A percentile compares a stretch with the other conserved stretches of the same genome.
Conservation (phyloP, 1,284 basidiomycete species). For the Irpex sp. region DNA sequence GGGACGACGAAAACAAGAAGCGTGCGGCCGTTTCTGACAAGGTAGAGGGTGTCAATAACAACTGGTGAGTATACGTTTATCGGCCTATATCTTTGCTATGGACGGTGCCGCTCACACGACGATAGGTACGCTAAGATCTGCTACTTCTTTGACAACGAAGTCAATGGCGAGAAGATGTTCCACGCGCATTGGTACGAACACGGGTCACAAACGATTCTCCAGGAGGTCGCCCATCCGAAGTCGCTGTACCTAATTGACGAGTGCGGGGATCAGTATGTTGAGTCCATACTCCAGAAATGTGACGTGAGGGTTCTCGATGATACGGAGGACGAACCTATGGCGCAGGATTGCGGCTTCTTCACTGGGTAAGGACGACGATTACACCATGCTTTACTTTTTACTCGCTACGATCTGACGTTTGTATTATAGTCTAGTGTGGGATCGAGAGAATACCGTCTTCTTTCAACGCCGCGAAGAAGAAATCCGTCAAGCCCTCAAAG, state of each 20-base stretch:
- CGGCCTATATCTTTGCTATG: neutral
- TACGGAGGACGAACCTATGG: constrained; percentile 38
- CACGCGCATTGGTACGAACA: constrained; percentile 67
- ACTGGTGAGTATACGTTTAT: too few species aligned
- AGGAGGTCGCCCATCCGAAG: constrained; percentile 59
- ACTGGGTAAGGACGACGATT: too few species aligned
- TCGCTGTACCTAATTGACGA: constrained; percentile 49
- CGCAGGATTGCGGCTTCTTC: constrained; percentile 45
- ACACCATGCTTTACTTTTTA: too few species aligned
- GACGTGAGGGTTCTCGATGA: constrained; percentile 39
- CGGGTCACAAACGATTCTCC: constrained; percentile 59
- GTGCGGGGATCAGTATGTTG: constrained; percentile 49
- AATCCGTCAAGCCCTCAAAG: constrained; percentile 26
- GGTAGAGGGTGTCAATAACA: too few species aligned
- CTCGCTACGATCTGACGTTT: too few species aligned
- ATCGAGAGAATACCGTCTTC: constrained; percentile 41
- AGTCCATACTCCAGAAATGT: constrained; percentile 53
- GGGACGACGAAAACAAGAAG: constrained; percentile 37
- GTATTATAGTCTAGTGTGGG: constrained; percentile 36
- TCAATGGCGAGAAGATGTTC: constrained; percentile 37
- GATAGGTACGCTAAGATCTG: constrained; percentile 61
- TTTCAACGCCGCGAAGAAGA: constrained; percentile 36
- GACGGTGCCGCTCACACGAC: neutral
- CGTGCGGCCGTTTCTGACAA: constrained; percentile 26
- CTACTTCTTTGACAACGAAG: constrained; percentile 47